Percentiles rank a stretch among this genome's conserved stretches.
Evolutionary conservation across 306 rosid species (phyloP).

Genomic region (Lathyrus oleraceus): DNA sequence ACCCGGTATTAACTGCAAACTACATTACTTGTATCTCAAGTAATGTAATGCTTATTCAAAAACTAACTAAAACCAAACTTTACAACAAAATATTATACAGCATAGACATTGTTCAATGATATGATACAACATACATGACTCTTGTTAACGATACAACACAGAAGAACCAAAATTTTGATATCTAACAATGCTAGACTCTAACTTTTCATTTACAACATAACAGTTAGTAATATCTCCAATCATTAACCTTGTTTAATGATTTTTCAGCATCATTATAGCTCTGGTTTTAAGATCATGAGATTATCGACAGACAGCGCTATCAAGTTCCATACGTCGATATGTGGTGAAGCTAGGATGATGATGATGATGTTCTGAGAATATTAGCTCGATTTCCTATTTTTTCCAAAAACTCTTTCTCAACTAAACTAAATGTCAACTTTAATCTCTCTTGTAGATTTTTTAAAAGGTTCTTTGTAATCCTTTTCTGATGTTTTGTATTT

Average conservation of each 20-base stretch:
- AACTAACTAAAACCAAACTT: too few relatives aligned
- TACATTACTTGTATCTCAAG: too few relatives aligned
- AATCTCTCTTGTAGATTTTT: slow-evolving; percentile 59
- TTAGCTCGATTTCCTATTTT: slow-evolving; percentile 33
- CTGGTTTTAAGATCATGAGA: neutral
- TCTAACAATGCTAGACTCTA: slow-evolving; percentile 21
- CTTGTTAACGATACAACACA: slow-evolving; percentile 18
- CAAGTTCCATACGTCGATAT: neutral
- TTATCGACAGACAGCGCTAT: slow-evolving; percentile 1
- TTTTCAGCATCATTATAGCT: slow-evolving; percentile 16
- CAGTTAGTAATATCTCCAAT: slow-evolving; percentile 25
- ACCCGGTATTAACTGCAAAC: too few relatives aligned
- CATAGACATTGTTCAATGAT: too few relatives aligned
- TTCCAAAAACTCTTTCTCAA: slow-evolving; percentile 68
- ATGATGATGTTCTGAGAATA: slow-evolving; percentile 1
- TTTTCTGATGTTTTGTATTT: slow-evolving; percentile 73
- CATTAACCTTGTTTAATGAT: slow-evolving; percentile 21
- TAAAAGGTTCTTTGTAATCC: slow-evolving; percentile 69
- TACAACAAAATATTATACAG: too few relatives aligned
- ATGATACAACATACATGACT: slow-evolving; percentile 18
- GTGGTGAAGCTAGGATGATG: neutral
- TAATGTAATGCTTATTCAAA: too few relatives aligned
- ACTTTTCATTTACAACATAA: slow-evolving; percentile 32
- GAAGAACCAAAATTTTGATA: slow-evolving; percentile 9
- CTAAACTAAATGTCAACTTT: slow-evolving; percentile 47